phyloP scores from a whole-genome alignment of 2,329 filamentous ascomycete genomes.

The Phaeosphaeriaceae sp. region DNA sequence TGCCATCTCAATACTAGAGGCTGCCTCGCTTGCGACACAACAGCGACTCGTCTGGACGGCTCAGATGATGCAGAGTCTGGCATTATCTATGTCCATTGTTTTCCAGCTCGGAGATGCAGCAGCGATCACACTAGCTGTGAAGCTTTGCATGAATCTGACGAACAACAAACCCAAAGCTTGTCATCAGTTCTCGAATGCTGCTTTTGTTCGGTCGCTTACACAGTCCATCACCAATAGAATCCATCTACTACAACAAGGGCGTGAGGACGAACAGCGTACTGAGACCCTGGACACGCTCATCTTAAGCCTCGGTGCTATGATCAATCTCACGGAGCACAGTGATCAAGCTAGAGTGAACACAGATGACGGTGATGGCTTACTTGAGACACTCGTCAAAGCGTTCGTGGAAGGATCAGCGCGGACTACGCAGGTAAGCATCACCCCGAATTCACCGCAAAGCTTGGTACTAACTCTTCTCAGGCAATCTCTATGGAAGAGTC shows the following conservation, averaged over 20 bases:
- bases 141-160: constrained; percentile 82
- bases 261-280: constrained; percentile 61
- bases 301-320: constrained; percentile 79
- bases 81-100: constrained; percentile 51
- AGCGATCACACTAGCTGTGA: constrained; percentile 60
- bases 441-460: background rate
- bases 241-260: constrained; percentile 21
- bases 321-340: constrained; percentile 86
- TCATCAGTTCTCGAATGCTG: constrained; percentile 66
- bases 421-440: constrained; percentile 68
- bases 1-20: constrained; percentile 62
- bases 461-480: constrained; percentile 40
- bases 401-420: constrained; percentile 73
- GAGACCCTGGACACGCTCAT: constrained; percentile 72
- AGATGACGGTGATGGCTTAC: constrained; percentile 50
- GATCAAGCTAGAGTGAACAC: constrained; percentile 57
- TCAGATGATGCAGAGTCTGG: constrained; percentile 61
- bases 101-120: constrained; percentile 24
- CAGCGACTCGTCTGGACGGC: constrained; percentile 44
- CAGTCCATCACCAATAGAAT: constrained; percentile 38
- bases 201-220: constrained; percentile 56
- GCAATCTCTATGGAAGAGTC: constrained; percentile 69
- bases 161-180: constrained; percentile 79
- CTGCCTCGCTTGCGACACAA: constrained; percentile 53
- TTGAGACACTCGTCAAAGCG: constrained; percentile 67